phyloP scores from a whole-genome alignment of 768 basidiomycete genomes.

The Inosperma sp. region DNA sequence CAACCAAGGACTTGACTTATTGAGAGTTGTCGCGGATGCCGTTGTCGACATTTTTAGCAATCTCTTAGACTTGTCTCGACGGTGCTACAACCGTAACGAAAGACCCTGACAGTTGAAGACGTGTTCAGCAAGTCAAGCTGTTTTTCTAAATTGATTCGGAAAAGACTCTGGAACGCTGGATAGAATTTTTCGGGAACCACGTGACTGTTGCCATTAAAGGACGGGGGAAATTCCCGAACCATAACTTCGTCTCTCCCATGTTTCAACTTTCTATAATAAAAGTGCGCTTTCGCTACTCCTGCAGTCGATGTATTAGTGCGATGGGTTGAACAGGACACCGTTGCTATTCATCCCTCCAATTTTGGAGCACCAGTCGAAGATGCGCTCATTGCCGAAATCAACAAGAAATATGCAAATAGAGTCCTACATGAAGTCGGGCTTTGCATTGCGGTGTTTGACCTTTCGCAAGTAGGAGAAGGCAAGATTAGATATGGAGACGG shows the following conservation, averaged over 20 bases:
- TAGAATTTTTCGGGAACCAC: slow-evolving; percentile 3
- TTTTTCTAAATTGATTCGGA: background rate
- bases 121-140: no score
- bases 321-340: slow-evolving; percentile 63
- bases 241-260: slow-evolving; percentile 12
- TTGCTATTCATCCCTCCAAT: slow-evolving; percentile 82
- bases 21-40: slow-evolving; percentile 12
- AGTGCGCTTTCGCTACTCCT: slow-evolving; percentile 23
- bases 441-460: slow-evolving; percentile 85
- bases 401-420: slow-evolving; percentile 94
- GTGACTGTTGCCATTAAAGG: slow-evolving; percentile 3
- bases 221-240: background rate
- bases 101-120: no score
- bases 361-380: slow-evolving; percentile 75
- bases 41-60: background rate
- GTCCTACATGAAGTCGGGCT: slow-evolving; percentile 89
- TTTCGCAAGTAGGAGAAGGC: slow-evolving; percentile 83
- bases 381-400: slow-evolving; percentile 79
- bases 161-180: background rate
- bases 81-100: background rate
- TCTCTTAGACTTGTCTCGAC: background rate
- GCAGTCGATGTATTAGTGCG: background rate
- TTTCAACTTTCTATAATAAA: slow-evolving; percentile 36
- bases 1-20: slow-evolving; percentile 66
- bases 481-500: slow-evolving; percentile 95